These are phyloP conservation scores for Penicillium sp. DNA, from an alignment of 2,329 filamentous ascomycete species.

Conservation along the genomic window DNA sequence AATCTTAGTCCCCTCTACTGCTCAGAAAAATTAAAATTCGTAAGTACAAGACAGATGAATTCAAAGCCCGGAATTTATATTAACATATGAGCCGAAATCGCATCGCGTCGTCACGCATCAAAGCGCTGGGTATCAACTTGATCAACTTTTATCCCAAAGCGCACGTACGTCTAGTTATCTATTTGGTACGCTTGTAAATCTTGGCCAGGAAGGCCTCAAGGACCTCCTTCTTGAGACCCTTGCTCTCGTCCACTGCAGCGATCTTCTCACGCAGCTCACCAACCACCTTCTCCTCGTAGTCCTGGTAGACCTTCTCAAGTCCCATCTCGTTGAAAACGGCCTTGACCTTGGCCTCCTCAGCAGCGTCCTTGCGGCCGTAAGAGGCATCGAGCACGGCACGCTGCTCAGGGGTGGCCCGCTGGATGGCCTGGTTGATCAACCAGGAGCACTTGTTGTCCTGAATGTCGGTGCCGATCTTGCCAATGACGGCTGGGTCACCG, in stretches of 20 bases:
- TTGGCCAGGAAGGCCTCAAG: slow-evolving; percentile 90
- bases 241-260: slow-evolving; percentile 75
- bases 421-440: slow-evolving; percentile 92
- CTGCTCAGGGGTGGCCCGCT: slow-evolving; percentile 79
- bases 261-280: slow-evolving; percentile 76
- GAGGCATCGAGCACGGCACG: slow-evolving; percentile 83
- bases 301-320: slow-evolving; percentile 78
- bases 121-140: slow-evolving; percentile 15
- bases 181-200: slow-evolving; percentile 98
- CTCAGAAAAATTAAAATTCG: not conserved
- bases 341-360: slow-evolving; percentile 83
- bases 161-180: slow-evolving; percentile 36
- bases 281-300: slow-evolving; percentile 87
- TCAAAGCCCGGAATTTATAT: not conserved
- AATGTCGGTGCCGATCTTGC: slow-evolving; percentile 98
- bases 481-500: slow-evolving; percentile 85
- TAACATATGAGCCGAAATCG: not conserved
- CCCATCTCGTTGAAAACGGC: slow-evolving; percentile 82
- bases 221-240: slow-evolving; percentile 84
- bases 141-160: not conserved
- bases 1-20: no score
- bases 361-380: slow-evolving; percentile 88
- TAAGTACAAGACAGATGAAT: not conserved
- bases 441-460: slow-evolving; percentile 99
- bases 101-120: slow-evolving; percentile 3